phyloP scores from a whole-genome alignment of 805 yeast genomes.

The Diddensiella santjacobensis region DNA sequence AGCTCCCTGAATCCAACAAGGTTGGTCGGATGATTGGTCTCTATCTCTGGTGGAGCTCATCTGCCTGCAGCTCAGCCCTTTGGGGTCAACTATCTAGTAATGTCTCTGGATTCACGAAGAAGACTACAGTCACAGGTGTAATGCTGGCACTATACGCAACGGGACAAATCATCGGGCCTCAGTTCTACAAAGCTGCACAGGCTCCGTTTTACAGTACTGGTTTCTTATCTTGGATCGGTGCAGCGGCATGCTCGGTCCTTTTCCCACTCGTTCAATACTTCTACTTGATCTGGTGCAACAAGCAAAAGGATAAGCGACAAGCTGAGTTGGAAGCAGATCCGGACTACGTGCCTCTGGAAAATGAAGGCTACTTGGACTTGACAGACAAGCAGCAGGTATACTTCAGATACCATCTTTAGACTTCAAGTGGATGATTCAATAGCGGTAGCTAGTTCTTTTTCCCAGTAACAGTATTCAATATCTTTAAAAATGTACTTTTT shows the following conservation, averaged over 20 bases:
- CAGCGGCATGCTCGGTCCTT: slow-evolving; percentile 44
- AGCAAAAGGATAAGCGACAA: slow-evolving; percentile 5
- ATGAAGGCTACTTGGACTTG: neutral
- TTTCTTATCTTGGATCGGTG: slow-evolving; percentile 45
- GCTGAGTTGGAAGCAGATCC: slow-evolving; percentile 8
- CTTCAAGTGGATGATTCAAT: no score
- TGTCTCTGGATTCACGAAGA: slow-evolving; percentile 69
- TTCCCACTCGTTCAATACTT: neutral
- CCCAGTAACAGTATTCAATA: no score
- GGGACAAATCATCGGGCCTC: slow-evolving; percentile 70
- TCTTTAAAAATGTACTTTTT: no score
- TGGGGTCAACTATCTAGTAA: slow-evolving; percentile 34
- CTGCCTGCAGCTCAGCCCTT: slow-evolving; percentile 28
- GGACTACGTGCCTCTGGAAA: neutral
- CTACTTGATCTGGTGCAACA: slow-evolving; percentile 8
- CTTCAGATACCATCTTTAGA: neutral
- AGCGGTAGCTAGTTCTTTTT: no score
- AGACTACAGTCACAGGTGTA: slow-evolving; percentile 53
- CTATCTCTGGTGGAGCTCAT: neutral
- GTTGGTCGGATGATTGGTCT: neutral
- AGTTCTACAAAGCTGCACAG: slow-evolving; percentile 52
- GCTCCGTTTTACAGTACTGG: slow-evolving; percentile 55
- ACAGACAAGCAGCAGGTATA: neutral
- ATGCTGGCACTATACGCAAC: slow-evolving; percentile 60
- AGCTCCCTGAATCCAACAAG: neutral